Percentiles rank a stretch among this genome's conserved stretches.
Evolutionary conservation across 1,139 yeast species (phyloP).

Genomic region (Scheffersomyces cryptocercus): DNA sequence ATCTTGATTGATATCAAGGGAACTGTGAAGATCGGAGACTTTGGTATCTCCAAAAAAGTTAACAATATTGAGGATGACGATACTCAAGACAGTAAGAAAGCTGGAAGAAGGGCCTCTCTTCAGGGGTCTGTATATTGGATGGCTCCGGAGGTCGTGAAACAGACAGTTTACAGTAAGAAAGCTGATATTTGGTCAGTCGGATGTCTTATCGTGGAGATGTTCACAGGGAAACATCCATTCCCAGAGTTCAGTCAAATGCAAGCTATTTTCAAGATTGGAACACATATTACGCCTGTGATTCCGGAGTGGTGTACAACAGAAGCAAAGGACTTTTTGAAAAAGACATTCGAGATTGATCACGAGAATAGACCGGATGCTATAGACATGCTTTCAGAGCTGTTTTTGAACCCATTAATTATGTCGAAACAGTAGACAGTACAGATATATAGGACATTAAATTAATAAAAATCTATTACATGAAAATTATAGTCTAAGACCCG

Average conservation of each 20-base stretch:
- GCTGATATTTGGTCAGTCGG: slow-evolving; percentile 98
- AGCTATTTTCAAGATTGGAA: slow-evolving; percentile 90
- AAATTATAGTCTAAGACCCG: too few relatives aligned
- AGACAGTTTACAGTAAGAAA: slow-evolving; percentile 81
- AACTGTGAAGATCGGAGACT: slow-evolving; percentile 88
- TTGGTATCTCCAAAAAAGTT: slow-evolving; percentile 87
- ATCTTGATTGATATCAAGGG: slow-evolving; percentile 89
- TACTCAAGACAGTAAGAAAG: slow-evolving; percentile 16
- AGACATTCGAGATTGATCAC: slow-evolving; percentile 76
- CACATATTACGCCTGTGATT: slow-evolving; percentile 71
- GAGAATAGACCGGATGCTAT: slow-evolving; percentile 72
- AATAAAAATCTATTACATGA: too few relatives aligned
- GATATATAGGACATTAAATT: too few relatives aligned
- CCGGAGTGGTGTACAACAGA: slow-evolving; percentile 77
- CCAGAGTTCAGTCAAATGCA: slow-evolving; percentile 96
- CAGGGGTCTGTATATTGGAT: slow-evolving; percentile 98
- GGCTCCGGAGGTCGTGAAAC: slow-evolving; percentile 98
- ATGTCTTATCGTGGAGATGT: slow-evolving; percentile 89
- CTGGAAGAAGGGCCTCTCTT: slow-evolving; percentile 71
- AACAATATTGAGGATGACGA: slow-evolving; percentile 30
- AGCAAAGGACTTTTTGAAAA: slow-evolving; percentile 63
- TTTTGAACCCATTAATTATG: slow-evolving; percentile 53
- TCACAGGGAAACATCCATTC: slow-evolving; percentile 91
- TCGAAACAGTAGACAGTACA: slow-evolving; percentile 26
- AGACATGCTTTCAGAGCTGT: slow-evolving; percentile 64